These are phyloP conservation scores for Gnetum montanum DNA, from an alignment of 75 land plant genomes.

Conservation along the genomic window DNA sequence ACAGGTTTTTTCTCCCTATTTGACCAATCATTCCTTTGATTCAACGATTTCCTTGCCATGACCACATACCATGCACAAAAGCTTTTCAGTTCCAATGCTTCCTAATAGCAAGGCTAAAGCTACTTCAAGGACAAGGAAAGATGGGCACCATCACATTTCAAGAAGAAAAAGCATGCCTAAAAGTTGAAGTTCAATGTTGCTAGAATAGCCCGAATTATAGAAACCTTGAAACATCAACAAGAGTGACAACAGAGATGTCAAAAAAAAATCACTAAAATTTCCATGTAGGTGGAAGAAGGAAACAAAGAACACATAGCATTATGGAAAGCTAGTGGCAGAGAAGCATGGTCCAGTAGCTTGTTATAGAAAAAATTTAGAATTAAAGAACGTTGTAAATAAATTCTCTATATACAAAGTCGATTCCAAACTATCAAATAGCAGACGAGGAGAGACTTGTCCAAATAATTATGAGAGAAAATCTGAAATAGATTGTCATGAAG, in stretches of 20 bases:
- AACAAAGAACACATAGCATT: background rate
- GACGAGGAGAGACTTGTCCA: too few species aligned
- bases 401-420: too few species aligned
- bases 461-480: background rate
- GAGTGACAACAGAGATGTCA: background rate
- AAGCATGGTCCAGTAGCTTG: background rate
- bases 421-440: too few species aligned
- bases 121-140: background rate
- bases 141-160: background rate
- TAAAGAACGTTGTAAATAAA: background rate
- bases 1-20: background rate
- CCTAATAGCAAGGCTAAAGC: background rate
- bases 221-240: background rate
- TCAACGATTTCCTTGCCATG: background rate
- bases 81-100: background rate
- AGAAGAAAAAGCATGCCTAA: background rate
- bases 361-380: background rate
- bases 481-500: background rate
- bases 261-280: background rate
- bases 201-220: background rate
- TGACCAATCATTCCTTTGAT: background rate
- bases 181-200: background rate
- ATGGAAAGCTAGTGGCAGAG: background rate
- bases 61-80: conserved; percentile 2
- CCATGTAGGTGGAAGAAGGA: conserved; percentile 4